Percentiles rank a stretch among this genome's conserved stretches.
phyloP scores from a whole-genome alignment of 495 filamentous ascomycete genomes.

The Penicillium diatomitis region DNA sequence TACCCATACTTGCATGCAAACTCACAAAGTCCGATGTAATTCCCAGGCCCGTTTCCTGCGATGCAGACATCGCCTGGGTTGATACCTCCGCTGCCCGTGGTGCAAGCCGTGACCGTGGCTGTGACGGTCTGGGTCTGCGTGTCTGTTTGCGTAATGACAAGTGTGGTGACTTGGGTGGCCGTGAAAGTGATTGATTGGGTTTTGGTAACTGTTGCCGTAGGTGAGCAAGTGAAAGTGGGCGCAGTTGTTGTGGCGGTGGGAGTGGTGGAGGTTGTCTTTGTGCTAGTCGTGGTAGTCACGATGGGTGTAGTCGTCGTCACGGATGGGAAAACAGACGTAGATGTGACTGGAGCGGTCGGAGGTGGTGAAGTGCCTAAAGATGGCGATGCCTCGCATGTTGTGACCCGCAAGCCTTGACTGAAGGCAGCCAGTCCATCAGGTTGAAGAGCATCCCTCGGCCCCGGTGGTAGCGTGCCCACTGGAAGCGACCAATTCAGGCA shows the following conservation, averaged over 20 bases:
- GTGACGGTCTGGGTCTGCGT: slow-evolving; percentile 3
- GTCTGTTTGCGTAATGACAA: background rate
- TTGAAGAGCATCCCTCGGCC: slow-evolving; percentile 29
- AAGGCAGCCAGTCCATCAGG: slow-evolving; percentile 34
- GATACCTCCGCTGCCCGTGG: slow-evolving; percentile 1
- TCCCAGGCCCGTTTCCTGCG: slow-evolving; percentile 28
- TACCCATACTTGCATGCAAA: slow-evolving; percentile 34
- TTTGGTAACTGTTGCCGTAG: background rate
- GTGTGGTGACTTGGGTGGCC: background rate
- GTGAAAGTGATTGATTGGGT: slow-evolving; percentile 10
- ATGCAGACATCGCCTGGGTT: slow-evolving; percentile 13
- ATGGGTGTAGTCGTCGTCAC: slow-evolving; percentile 3
- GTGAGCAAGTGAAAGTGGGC: background rate
- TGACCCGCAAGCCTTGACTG: slow-evolving; percentile 34
- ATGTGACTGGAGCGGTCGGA: slow-evolving; percentile 11
- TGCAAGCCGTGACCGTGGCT: slow-evolving; percentile 3
- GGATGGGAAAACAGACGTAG: background rate
- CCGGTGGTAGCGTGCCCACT: slow-evolving; percentile 39
- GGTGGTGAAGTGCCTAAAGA: slow-evolving; percentile 23
- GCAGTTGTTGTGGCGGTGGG: slow-evolving; percentile 3
- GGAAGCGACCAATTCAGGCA: background rate
- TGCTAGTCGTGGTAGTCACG: slow-evolving; percentile 4
- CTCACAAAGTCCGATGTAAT: slow-evolving; percentile 33
- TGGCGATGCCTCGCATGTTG: slow-evolving; percentile 36
- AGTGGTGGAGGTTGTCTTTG: slow-evolving; percentile 6